These are phyloP conservation scores for Hemileia vastatrix DNA, from an alignment of 1,284 basidiomycete species.

Conservation along the genomic window DNA sequence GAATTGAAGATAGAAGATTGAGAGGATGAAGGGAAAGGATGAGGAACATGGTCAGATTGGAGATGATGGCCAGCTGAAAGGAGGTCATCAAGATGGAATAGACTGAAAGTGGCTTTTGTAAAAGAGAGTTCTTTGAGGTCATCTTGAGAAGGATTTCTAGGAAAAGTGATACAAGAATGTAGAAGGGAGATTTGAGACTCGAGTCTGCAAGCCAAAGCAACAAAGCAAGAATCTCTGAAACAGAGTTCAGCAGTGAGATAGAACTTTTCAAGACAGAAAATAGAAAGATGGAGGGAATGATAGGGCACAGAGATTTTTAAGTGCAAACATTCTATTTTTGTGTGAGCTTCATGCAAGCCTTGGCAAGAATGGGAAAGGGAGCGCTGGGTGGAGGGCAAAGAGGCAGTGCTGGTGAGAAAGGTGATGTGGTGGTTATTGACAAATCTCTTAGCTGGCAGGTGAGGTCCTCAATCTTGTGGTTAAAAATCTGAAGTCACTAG, in stretches of 20 bases:
- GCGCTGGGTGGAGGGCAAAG: conserved; percentile 50
- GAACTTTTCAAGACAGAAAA: conserved; percentile 62
- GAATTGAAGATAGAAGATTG: too few relatives aligned
- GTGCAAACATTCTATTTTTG: conserved; percentile 55
- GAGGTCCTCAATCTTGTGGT: background rate
- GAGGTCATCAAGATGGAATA: conserved; percentile 4
- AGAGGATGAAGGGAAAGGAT: too few relatives aligned
- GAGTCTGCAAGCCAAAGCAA: conserved; percentile 65
- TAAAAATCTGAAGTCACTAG: too few relatives aligned
- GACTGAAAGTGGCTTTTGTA: conserved; percentile 2
- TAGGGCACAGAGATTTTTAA: conserved; percentile 74
- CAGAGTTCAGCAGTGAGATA: conserved; percentile 73
- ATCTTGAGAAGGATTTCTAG: too few relatives aligned
- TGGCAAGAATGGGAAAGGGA: conserved; percentile 42
- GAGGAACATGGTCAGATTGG: background rate
- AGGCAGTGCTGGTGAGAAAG: conserved; percentile 46
- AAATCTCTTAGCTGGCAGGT: background rate
- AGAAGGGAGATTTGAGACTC: conserved; percentile 45
- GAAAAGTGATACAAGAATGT: background rate
- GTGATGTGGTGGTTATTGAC: conserved; percentile 38
- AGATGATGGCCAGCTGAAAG: background rate
- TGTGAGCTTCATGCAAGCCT: conserved; percentile 32
- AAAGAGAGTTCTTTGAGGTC: conserved; percentile 1
- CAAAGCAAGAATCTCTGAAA: conserved; percentile 67
- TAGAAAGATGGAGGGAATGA: conserved; percentile 58